Conservation (phyloP, 2,329 filamentous ascomycete genomes). For the Hypomyces rosellus region DNA sequence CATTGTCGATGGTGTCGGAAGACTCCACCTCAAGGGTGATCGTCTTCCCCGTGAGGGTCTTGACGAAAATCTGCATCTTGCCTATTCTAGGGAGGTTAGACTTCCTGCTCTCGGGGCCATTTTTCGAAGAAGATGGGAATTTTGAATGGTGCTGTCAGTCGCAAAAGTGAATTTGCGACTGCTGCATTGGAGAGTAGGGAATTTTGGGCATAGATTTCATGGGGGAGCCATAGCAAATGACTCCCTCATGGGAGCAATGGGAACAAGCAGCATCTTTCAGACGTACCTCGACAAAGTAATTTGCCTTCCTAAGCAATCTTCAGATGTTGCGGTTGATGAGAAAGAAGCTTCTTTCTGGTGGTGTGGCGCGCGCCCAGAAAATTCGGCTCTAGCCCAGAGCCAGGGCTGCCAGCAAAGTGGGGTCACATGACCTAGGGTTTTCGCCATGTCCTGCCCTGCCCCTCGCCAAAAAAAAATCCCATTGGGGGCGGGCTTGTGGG, state of each 20-base stretch:
- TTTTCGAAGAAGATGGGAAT: no score
- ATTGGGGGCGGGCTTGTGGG: not conserved
- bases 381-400: conserved; percentile 14
- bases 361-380: conserved; percentile 26
- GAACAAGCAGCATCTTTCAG: conserved; percentile 43
- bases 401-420: conserved; percentile 3
- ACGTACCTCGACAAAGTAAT: conserved; percentile 57
- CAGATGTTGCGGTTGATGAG: conserved; percentile 42
- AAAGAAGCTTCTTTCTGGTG: conserved; percentile 16
- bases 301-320: conserved; percentile 59
- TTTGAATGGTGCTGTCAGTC: not conserved
- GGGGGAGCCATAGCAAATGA: conserved; percentile 23
- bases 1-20: conserved; percentile 99
- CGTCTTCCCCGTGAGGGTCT: conserved; percentile 97
- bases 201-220: conserved; percentile 22
- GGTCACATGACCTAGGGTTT: conserved; percentile 24
- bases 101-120: conserved; percentile 5
- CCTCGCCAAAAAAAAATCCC: conserved; percentile 9
- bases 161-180: conserved; percentile 3
- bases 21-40: conserved; percentile 99
- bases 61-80: conserved; percentile 74
- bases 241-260: conserved; percentile 20
- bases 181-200: not conserved
- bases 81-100: conserved; percentile 45
- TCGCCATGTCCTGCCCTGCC: conserved; percentile 15